Conservation (phyloP, 2,329 filamentous ascomycete genomes). For the Diaporthe eres region DNA sequence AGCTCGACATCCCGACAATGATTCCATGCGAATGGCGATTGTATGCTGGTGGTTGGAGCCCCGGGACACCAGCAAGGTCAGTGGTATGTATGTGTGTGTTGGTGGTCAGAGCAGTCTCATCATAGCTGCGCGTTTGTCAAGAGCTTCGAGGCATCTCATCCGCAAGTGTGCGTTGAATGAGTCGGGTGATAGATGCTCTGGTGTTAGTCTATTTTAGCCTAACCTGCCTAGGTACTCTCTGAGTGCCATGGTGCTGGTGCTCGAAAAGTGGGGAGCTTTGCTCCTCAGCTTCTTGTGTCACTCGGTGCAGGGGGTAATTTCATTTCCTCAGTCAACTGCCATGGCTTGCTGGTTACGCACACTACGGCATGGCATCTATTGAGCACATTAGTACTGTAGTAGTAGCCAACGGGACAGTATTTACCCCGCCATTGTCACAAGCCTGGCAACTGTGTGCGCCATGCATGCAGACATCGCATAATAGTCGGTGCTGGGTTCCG, state of each 20-base stretch:
- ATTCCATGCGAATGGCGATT: constrained; percentile 39
- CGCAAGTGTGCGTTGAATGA: not conserved
- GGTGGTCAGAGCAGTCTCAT: not conserved
- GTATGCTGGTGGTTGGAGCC: not conserved
- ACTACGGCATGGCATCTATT: not conserved
- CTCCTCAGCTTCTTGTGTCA: not conserved
- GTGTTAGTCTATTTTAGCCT: not conserved
- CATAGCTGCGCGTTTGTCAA: not conserved
- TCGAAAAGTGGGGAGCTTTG: constrained; percentile 29
- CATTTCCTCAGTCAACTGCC: not conserved
- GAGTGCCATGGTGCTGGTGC: not conserved
- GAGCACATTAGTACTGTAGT: not conserved
- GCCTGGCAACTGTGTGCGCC: not conserved
- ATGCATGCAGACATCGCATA: constrained; percentile 16
- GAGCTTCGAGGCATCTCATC: not conserved
- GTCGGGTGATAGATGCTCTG: constrained; percentile 10
- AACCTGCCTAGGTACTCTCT: not conserved
- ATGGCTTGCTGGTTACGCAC: not conserved
- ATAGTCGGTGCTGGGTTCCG: not conserved
- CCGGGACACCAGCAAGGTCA: not conserved
- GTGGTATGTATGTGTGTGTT: not conserved
- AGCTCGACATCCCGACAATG: constrained; percentile 38
- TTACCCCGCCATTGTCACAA: constrained; percentile 34
- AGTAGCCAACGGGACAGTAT: constrained; percentile 13
- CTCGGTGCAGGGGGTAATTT: not conserved